These are phyloP conservation scores for Thielaviopsis punctulata DNA, from an alignment of 2,329 filamentous ascomycete species.

Conservation along the genomic window DNA sequence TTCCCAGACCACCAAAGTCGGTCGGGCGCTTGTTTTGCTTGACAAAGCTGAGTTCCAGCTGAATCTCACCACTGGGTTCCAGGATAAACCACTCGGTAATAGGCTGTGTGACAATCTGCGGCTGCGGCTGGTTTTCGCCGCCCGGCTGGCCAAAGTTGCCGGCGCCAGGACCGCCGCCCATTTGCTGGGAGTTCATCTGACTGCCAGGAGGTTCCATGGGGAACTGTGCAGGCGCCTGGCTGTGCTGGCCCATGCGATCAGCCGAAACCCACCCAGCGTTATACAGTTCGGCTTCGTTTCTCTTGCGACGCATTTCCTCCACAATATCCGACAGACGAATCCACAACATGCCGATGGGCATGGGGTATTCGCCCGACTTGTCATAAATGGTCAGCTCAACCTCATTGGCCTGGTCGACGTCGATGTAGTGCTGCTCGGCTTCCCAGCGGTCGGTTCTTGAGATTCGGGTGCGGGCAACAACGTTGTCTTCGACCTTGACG, in stretches of 20 bases:
- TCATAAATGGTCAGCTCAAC: slow-evolving; percentile 97
- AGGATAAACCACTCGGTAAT: slow-evolving; percentile 96
- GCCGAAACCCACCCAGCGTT: slow-evolving; percentile 93
- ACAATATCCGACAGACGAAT: slow-evolving; percentile 92
- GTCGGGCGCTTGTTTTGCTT: slow-evolving; percentile 76
- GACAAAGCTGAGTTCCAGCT: slow-evolving; percentile 77
- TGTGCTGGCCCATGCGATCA: slow-evolving; percentile 65
- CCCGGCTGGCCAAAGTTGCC: slow-evolving; percentile 21
- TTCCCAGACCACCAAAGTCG: slow-evolving; percentile 79
- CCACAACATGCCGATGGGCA: slow-evolving; percentile 92
- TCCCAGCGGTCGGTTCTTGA: slow-evolving; percentile 83
- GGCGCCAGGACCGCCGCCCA: slow-evolving; percentile 22
- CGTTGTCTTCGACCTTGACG: slow-evolving; percentile 88
- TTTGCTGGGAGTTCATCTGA: slow-evolving; percentile 15
- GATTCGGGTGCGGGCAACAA: slow-evolving; percentile 73
- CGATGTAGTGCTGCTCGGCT: slow-evolving; percentile 76
- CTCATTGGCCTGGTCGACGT: slow-evolving; percentile 97
- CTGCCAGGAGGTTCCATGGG: slow-evolving; percentile 34
- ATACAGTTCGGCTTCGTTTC: slow-evolving; percentile 89
- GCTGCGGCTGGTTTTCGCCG: slow-evolving; percentile 20
- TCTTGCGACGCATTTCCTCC: slow-evolving; percentile 93
- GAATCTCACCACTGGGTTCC: slow-evolving; percentile 83
- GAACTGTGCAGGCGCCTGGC: slow-evolving; percentile 35
- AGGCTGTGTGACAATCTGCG: slow-evolving; percentile 36
- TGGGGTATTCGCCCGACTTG: slow-evolving; percentile 74